Base-by-base conservation (phyloP, 192 early-diverging fungal genomes). In the Paraglomus brasilianum region DNA sequence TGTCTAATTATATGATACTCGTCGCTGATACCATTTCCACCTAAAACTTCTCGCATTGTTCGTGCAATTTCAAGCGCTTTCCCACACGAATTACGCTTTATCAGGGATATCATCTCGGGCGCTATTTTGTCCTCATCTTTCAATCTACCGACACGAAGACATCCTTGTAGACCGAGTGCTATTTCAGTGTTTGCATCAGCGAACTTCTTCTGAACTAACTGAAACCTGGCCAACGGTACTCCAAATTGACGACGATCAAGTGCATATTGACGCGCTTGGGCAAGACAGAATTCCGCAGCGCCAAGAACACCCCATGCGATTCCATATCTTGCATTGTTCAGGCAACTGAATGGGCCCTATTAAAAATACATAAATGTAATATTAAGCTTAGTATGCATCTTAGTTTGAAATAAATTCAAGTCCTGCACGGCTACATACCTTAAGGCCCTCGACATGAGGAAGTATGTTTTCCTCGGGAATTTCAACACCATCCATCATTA, bases 1-100 rank as follows among this genome's bases (percentile, higher is more conserved):
- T 97, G 95, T 45, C 94, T 84, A 73, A 98, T 98, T 60, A 98
- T 93, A 70, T 95, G 92, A 83, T 95, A 98, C 77, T 97, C 95
- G 74, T 95, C 95, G 51, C 85, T 86, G 72, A 97, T 93, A 39
- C 95, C 95, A 79, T 97, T 98, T 61, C 95, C 96, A 49, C 96
- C 96, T 48, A 98, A 81, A 78, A 97, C 88, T 67, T 98, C 96
- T 66, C 96, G 84, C 71, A 87, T 86, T 36, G 87, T 85, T 46
- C 95, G 86, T 48, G 95, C 94, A 79, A 98, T 97, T 22, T 91
- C 90, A 15, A 98, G 76, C 2, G 95, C 87, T 86, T 97, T 98
- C 47, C 89, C 91, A 53, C 91, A 93, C 59, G 91, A 96, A 81
- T 98, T 98, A 60, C 96, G 87, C 83, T 98, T 98, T 61, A 98